phyloP scores from a whole-genome alignment of 768 basidiomycete genomes.

The Boletus vinaceobasis region DNA sequence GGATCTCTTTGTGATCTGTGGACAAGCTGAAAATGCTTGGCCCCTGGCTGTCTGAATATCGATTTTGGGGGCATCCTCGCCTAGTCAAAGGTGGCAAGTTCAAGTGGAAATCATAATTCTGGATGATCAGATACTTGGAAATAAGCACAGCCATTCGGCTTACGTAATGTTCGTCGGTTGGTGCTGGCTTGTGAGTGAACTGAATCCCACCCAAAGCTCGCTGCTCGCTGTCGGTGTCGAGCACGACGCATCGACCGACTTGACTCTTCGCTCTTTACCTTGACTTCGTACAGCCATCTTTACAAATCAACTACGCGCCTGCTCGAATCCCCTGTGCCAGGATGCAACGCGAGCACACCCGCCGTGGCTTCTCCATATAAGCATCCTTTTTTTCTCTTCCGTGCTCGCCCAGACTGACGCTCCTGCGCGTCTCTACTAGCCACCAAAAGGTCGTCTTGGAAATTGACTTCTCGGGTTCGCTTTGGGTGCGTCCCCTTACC shows the following conservation, averaged over 20 bases:
- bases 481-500: constrained; percentile 60
- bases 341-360: constrained; percentile 73
- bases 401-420: constrained; percentile 41
- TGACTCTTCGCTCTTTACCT: constrained; percentile 2
- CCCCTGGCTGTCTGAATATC: constrained; percentile 84
- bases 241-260: constrained; percentile 14
- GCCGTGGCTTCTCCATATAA: constrained; percentile 89
- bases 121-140: not conserved
- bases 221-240: constrained; percentile 19
- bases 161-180: constrained; percentile 32
- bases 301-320: not conserved
- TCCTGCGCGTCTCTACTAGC: constrained; percentile 65
- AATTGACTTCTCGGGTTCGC: constrained; percentile 84
- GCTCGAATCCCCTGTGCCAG: constrained; percentile 21
- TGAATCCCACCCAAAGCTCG: constrained; percentile 23
- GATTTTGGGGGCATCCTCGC: constrained; percentile 72
- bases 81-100: not conserved
- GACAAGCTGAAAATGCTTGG: constrained; percentile 94
- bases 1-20: constrained; percentile 96
- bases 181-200: constrained; percentile 20
- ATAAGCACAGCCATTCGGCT: constrained; percentile 9
- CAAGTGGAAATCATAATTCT: too few species aligned
- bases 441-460: constrained; percentile 96
- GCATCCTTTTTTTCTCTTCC: constrained; percentile 40
- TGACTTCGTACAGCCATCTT: not conserved